Evolutionary conservation across 257 asterid species (phyloP).

Genomic region (Solanum phureja): DNA sequence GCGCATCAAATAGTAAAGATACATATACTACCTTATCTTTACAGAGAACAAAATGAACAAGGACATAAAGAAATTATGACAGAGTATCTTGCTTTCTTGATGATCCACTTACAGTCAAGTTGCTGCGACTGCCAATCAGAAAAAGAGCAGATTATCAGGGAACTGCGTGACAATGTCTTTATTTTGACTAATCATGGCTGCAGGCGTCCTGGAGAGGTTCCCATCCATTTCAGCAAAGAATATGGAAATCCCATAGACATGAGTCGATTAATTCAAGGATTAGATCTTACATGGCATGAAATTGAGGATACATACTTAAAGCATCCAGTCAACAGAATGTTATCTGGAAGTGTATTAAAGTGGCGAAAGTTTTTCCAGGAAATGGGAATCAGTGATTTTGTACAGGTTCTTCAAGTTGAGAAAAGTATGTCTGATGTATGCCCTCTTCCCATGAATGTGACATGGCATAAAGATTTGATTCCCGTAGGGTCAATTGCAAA

Average conservation of each 20-base stretch:
- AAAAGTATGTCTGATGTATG: conserved; percentile 38
- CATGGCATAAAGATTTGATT: conserved; percentile 18
- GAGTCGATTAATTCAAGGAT: conserved; percentile 40
- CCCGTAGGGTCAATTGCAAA: conserved; percentile 25
- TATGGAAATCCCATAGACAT: conserved; percentile 57
- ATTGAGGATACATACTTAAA: conserved; percentile 44
- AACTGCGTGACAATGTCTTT: conserved; percentile 43
- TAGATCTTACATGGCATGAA: conserved; percentile 65
- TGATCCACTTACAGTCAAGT: conserved; percentile 73
- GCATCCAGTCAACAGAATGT: conserved; percentile 58
- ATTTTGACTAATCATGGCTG: conserved; percentile 70
- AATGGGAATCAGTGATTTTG: conserved; percentile 81
- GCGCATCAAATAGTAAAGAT: conserved; percentile 77
- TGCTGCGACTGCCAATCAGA: conserved; percentile 53
- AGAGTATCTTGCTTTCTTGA: conserved; percentile 72
- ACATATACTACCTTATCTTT: conserved; percentile 64
- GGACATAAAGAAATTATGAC: conserved; percentile 44
- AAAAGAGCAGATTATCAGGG: conserved; percentile 39
- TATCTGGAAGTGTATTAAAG: conserved; percentile 52
- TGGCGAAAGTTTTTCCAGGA: conserved; percentile 80
- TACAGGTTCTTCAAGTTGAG: conserved; percentile 48
- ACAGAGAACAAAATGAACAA: conserved; percentile 25
- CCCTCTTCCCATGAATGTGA: conserved; percentile 20
- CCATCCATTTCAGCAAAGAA: conserved; percentile 63
- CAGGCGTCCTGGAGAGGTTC: conserved; percentile 47